Evolutionary conservation across 805 yeast genomes (phyloP), one percentile per base, ranked within the genome.

Genomic region (Clavispora carvajalis): DNA sequence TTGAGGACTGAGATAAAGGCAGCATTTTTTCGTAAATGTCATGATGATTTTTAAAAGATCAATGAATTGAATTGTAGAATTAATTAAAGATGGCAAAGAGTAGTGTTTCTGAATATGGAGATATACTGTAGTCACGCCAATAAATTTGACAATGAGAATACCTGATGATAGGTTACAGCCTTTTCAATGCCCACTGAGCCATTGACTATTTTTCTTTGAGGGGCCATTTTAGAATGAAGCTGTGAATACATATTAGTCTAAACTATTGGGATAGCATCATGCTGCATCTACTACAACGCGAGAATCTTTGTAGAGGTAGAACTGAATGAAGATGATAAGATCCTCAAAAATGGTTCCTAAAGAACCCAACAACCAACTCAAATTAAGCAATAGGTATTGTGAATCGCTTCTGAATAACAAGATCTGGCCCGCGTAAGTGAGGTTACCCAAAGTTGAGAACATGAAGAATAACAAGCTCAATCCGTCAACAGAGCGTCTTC

Each of bases 331-430:
- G 38, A 85, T 85, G 34, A 80, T 53, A 22, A 67, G 49, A 59
- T 85, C 95, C 63, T 85, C 89, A 37, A 76, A 63, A 31, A 85
- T 79, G 8, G 95, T 85, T 19, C 93, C 91, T 42, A 84, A 62
- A 2, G 89, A 80, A 2, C 95, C 95, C 48, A 85, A 57, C 48
- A 85, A 67, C 95, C 95, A 85, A 44, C 89, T 79, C 46, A 81
- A 53, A 62, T 85, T 84, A 44, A 80, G 66, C 43, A 69, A 53
- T 33, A 85, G 51, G 64, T 85, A 85, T 25, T 72, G 69, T 46
- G 65, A 51, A 55, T 85, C 91, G 36, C 69, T 69, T 51, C 90
- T 68, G 60, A 73, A 84, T 47, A 80, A 67, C 43, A 85, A 60
- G 40, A 85, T 84, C 56, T 84, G 89, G 36, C 79, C 75, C 17